Conservation (phyloP, 805 yeast genomes). For the Isabelozyma heimii region DNA sequence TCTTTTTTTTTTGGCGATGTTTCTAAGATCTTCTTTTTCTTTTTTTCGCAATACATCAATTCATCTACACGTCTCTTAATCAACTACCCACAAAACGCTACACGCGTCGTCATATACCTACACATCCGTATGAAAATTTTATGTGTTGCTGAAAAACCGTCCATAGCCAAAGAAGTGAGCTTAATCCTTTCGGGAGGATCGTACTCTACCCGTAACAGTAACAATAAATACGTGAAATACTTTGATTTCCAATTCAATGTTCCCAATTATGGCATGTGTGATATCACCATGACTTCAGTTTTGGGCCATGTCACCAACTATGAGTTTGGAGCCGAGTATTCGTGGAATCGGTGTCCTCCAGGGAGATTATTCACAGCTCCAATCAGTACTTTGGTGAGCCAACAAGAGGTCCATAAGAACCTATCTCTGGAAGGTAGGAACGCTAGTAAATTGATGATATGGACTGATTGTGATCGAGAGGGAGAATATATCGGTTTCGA, state of each 20-base stretch:
- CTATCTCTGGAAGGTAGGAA: conserved; percentile 61
- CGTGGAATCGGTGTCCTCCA: conserved; percentile 68
- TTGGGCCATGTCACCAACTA: conserved; percentile 75
- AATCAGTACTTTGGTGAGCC: conserved; percentile 36
- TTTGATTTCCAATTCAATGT: conserved; percentile 72
- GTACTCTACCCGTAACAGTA: conserved; percentile 44
- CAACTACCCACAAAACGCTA: neutral
- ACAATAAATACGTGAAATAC: conserved; percentile 67
- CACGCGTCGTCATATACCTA: neutral
- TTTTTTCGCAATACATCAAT: too few species aligned
- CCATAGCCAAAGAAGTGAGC: conserved; percentile 86
- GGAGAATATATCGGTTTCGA: conserved; percentile 93
- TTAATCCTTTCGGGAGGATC: conserved; percentile 73
- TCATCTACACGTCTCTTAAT: neutral
- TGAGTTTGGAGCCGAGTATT: conserved; percentile 61
- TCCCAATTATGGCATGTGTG: conserved; percentile 59
- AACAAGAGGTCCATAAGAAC: conserved; percentile 57
- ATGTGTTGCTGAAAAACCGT: conserved; percentile 96
- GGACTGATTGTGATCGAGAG: conserved; percentile 99
- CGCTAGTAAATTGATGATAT: conserved; percentile 72
- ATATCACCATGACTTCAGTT: conserved; percentile 89
- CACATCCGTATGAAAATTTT: conserved; percentile 64
- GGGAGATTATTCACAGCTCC: conserved; percentile 73
- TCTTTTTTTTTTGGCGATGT: neutral
- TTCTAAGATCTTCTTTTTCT: neutral